Evolutionary conservation across 306 rosid genomes (phyloP), one percentile per base, ranked within the genome.

Genomic region (Sicyos baderoa): DNA sequence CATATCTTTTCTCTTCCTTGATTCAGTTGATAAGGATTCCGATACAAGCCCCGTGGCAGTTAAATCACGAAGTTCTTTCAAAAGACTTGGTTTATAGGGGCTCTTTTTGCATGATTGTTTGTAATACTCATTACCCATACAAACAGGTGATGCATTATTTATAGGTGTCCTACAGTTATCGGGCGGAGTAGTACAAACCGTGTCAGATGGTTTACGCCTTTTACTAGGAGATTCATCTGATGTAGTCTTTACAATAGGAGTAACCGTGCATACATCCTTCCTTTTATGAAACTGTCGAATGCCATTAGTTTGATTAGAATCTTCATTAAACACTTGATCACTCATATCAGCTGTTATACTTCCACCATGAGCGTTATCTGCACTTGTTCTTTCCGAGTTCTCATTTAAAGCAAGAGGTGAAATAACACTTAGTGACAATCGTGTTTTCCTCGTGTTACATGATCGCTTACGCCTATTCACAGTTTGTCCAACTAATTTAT

Each of bases 1-100:
- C 76, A 86, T 84, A 65, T 90, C 99, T 80, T 85, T 90, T 86
- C 94, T 84, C 83, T 78, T 94, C 77, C 99, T 84, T 64, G 85
- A 88, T 68, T 87, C 93, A 72, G 84, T 88, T 66, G 88, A 74
- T 3, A 84, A 79, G 32, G 94, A 78, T 65, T 74, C 44, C 44
- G 81, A 73, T 68, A 78, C 80, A 62, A 80, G 77, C 60, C 77
- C 76, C 6, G 48, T 56, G 61, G 77, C 74, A 73, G 77, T 85
- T 81, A 90, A 84, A 75, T 79, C 83, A 35, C 81, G 80, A 62
- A 93, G 84, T 84, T 93, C 99, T 71, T 78, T 86, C 75, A 77
- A 58, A 63, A 84, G 83, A 74, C 77, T 47, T 53, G 82, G 48
- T 70, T 66, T 76, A 56, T 84, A 70, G 72, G 56, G 76, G 55